Base-by-base conservation (phyloP, 768 basidiomycete genomes). In the Cystofilobasidium ferigula region DNA sequence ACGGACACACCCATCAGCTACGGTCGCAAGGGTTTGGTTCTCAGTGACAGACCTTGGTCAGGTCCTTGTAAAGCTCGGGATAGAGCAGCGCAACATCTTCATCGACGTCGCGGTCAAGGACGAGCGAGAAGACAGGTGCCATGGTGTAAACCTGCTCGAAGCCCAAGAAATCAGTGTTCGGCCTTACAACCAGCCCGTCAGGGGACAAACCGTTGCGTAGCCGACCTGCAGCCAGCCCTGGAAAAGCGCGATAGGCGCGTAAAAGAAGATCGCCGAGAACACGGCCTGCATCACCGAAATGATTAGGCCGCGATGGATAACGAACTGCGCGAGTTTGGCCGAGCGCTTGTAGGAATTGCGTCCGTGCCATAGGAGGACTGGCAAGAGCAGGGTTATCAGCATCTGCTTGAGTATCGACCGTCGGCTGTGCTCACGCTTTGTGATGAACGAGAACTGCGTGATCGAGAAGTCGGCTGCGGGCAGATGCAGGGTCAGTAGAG, bases 221-320 rank as follows among this genome's bases (percentile, higher is more conserved):
- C 95, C 94, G 35, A 87, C 89, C 86, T 97, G 87, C 62, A 99
- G 78, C 92, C 92, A 99, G 0, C 93, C 94, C 72, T 98, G 95
- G 76, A 98, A 99, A 63, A 99, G 77, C 1, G 94, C 93, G 70
- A 99, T 98, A 2, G 95, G 94, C 20, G 89, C 89, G 77, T 90
- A 91, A 75, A 88, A 89, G 75, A 90, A 90, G 43, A 92, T 92
- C 2, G 88, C 85, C 10, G 88, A 89, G 73, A 93, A 97, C 9
- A 94, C 91, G 20, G 93, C 92, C 77, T 99, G 95, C 83, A 99
- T 98, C 71, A 98, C 83, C 0, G 56, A 53, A 43, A 63, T 63
- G 67, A 63, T 63, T 28, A 63, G 53, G 20, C 93, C 93, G 68
- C 93, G 86, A 73, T 98, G 95, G 70, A 98, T 98, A 70, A 99